Evolutionary conservation across 306 rosid genomes (phyloP), one percentile per base, ranked within the genome.

Genomic region (Benincasa hispida): DNA sequence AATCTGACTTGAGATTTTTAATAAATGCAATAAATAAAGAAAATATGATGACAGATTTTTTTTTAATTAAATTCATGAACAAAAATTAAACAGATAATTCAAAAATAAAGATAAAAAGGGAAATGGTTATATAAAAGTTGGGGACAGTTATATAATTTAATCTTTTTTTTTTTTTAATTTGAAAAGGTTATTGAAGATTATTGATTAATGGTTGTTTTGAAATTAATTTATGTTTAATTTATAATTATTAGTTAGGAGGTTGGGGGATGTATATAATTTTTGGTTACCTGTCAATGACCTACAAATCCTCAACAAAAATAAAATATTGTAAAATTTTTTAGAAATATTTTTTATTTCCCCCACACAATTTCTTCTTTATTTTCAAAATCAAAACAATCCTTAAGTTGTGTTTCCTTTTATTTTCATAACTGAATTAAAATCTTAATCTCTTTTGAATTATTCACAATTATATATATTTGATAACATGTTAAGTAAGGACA

Each of bases 191-290:
- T 32, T 62, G 24, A 30, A 17, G 8, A 34, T 28, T 34, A 34
- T 34, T 63, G 18, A 63, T 63, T 34, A 39, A 65, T 37, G 28
- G 72, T 4, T 37, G 69, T 3, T 65, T 35, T 65, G 72, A 65
- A 65, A n/a, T 37, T 65, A 65, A n/a, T 37, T 65, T 65, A 65
- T 65, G 72, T 30, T 65, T 65, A 67, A 22, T 67, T 39, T 66
- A 19, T 12, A 58, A 61, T 61, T 30, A 67, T 41, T 67, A 39
- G 74, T 67, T 67, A 37, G 74, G 74, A 35, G 51, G 74, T 67
- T 67, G 74, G 53, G 21, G 50, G 32, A 66, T 66, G 18, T 39
- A 39, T 67, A 67, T 67, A 35, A 67, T 67, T 67, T 67, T 67
- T 21, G 74, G 30, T 67, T 39, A 67, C 19, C 74, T 67, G 74